phyloP scores from a whole-genome alignment of 768 basidiomycete genomes.

The Lactarius hatsudake region DNA sequence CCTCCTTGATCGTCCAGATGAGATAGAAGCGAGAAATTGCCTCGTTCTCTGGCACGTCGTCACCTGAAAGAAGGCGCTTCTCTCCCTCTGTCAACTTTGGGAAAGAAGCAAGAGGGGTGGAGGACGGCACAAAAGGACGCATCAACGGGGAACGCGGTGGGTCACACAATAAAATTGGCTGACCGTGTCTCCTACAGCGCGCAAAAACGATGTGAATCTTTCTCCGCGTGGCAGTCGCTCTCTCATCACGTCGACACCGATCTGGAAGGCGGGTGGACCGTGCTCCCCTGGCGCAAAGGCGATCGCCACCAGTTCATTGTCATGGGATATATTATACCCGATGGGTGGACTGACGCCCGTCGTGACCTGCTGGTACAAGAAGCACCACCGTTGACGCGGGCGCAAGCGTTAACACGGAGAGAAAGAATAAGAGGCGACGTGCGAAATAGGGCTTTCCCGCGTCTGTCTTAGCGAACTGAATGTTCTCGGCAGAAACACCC shows the following conservation, averaged over 20 bases:
- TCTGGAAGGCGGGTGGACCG: conserved; percentile 51
- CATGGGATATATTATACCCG: conserved; percentile 81
- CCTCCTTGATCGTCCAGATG: conserved; percentile 91
- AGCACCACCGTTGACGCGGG: not conserved
- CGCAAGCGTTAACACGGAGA: not conserved
- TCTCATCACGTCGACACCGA: conserved; percentile 85
- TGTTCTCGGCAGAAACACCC: conserved; percentile 46
- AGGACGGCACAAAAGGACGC: not conserved
- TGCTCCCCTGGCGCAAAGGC: conserved; percentile 47
- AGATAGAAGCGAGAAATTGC: conserved; percentile 67
- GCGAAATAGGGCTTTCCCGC: conserved; percentile 78
- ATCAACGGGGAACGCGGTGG: conserved; percentile 17
- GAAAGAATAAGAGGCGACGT: conserved; percentile 32
- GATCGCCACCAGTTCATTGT: conserved; percentile 70
- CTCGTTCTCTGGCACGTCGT: conserved; percentile 45
- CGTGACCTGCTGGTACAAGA: conserved; percentile 38
- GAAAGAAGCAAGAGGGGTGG: not conserved
- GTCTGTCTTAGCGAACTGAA: conserved; percentile 56
- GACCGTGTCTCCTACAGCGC: conserved; percentile 65
- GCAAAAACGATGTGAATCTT: conserved; percentile 58
- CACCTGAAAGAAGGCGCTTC: conserved; percentile 31
- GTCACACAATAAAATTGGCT: conserved; percentile 18
- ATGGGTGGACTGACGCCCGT: conserved; percentile 51
- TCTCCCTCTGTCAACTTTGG: conserved; percentile 44
- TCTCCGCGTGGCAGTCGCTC: conserved; percentile 58